Percentiles rank a stretch among this genome's conserved stretches.
phyloP scores from a whole-genome alignment of 1,284 basidiomycete species.

The Ustilago esculenta region DNA sequence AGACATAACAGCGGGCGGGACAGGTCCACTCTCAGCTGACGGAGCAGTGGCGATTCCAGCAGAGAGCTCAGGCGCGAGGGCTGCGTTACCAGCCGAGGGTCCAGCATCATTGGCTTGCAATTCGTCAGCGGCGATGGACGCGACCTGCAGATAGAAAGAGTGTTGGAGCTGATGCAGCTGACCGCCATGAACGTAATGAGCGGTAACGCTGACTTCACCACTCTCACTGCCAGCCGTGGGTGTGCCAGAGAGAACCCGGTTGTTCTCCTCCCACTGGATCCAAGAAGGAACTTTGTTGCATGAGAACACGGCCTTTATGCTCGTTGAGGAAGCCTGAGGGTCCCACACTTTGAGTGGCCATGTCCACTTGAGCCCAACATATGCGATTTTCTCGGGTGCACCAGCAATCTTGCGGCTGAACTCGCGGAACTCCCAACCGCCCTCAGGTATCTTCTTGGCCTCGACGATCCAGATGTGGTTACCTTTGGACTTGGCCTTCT shows the following conservation, averaged over 20 bases:
- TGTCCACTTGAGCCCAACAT: constrained; percentile 77
- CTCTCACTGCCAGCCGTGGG: constrained; percentile 49
- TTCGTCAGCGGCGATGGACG: constrained; percentile 36
- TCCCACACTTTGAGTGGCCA: constrained; percentile 98
- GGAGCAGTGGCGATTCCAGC: constrained; percentile 5
- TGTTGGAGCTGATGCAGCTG: constrained; percentile 61
- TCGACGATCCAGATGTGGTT: constrained; percentile 99
- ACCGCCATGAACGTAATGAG: constrained; percentile 57
- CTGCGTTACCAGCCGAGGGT: constrained; percentile 17
- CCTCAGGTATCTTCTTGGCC: constrained; percentile 81
- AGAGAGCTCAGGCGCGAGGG: constrained; percentile 13
- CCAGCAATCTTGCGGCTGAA: constrained; percentile 73
- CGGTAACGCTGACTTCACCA: constrained; percentile 56
- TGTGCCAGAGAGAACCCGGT: constrained; percentile 55
- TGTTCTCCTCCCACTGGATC: constrained; percentile 82
- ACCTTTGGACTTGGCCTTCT: constrained; percentile 98
- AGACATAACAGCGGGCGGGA: constrained; percentile 5
- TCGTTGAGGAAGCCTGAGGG: constrained; percentile 74
- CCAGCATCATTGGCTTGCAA: constrained; percentile 30
- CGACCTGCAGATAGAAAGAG: constrained; percentile 59
- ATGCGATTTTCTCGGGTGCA: constrained; percentile 73
- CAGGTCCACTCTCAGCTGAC: background rate
- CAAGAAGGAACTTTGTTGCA: constrained; percentile 84
- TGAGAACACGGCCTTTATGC: constrained; percentile 78
- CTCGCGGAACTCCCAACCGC: constrained; percentile 86